Evolutionary conservation across 306 rosid species (phyloP).

Genomic region (Vigna reflexopilosa): DNA sequence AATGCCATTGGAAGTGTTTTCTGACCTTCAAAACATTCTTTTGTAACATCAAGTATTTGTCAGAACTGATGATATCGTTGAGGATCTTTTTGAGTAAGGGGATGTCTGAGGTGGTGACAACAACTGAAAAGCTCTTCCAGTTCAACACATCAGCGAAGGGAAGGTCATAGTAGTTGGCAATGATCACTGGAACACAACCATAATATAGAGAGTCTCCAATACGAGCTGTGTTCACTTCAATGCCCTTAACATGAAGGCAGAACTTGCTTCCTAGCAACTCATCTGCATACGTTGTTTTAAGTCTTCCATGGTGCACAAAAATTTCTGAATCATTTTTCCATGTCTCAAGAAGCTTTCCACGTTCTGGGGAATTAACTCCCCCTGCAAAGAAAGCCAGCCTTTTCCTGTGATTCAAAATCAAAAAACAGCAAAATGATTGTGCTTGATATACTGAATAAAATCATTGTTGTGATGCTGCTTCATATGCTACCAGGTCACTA

Average conservation of each 20-base stretch:
- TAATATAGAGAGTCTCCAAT: constrained; percentile 78
- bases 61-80: constrained; percentile 53
- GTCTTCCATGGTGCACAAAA: constrained; percentile 75
- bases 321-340: constrained; percentile 84
- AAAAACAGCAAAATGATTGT: constrained; percentile 9
- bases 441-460: constrained; percentile 4
- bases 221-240: constrained; percentile 88
- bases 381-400: constrained; percentile 90
- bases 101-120: constrained; percentile 65
- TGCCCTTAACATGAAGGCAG: constrained; percentile 92
- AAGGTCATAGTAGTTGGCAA: constrained; percentile 81
- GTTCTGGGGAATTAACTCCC: constrained; percentile 66
- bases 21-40: constrained; percentile 74
- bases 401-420: constrained; percentile 52
- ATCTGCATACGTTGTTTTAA: constrained; percentile 79
- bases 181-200: constrained; percentile 86
- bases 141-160: constrained; percentile 78
- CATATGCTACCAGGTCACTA: not conserved
- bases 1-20: constrained; percentile 85
- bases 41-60: constrained; percentile 58
- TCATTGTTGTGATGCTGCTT: not conserved
- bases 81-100: constrained; percentile 70
- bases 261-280: constrained; percentile 79
- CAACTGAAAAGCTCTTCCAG: constrained; percentile 73
- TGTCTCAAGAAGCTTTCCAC: constrained; percentile 56